Conservation (phyloP, 805 yeast species). For the Ogataea siamensis region DNA sequence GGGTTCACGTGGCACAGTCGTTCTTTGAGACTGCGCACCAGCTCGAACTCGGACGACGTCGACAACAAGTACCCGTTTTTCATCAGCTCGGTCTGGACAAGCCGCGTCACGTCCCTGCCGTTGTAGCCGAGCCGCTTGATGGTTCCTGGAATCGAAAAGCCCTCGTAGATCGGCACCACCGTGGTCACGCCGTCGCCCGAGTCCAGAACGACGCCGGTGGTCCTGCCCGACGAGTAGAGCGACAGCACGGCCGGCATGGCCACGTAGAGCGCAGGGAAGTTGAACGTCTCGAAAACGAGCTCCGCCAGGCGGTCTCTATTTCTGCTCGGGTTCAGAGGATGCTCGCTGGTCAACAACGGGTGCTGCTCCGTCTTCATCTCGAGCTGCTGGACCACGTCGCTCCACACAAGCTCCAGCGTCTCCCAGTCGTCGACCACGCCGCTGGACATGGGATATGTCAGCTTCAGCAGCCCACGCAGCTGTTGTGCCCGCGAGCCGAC, state of each 20-base stretch:
- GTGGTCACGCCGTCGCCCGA: conserved; percentile 93
- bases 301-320: conserved; percentile 64
- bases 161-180: conserved; percentile 86
- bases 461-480: conserved; percentile 69
- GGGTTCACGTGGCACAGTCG: conserved; percentile 60
- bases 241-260: conserved; percentile 78
- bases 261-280: conserved; percentile 72
- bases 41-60: conserved; percentile 78
- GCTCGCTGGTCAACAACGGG: conserved; percentile 84
- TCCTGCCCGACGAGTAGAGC: conserved; percentile 82
- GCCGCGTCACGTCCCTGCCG: conserved; percentile 82
- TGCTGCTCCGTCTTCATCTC: conserved; percentile 66
- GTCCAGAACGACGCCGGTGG: conserved; percentile 87
- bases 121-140: conserved; percentile 76
- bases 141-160: conserved; percentile 73
- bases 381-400: conserved; percentile 51
- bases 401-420: conserved; percentile 84
- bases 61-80: conserved; percentile 59
- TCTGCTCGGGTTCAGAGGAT: conserved; percentile 71
- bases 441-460: conserved; percentile 72
- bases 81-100: conserved; percentile 65
- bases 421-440: conserved; percentile 83
- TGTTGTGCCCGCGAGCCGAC: conserved; percentile 76
- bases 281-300: conserved; percentile 67
- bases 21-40: conserved; percentile 77